Conservation (phyloP, 441 rosid species). For the Euphorbia corollata region DNA sequence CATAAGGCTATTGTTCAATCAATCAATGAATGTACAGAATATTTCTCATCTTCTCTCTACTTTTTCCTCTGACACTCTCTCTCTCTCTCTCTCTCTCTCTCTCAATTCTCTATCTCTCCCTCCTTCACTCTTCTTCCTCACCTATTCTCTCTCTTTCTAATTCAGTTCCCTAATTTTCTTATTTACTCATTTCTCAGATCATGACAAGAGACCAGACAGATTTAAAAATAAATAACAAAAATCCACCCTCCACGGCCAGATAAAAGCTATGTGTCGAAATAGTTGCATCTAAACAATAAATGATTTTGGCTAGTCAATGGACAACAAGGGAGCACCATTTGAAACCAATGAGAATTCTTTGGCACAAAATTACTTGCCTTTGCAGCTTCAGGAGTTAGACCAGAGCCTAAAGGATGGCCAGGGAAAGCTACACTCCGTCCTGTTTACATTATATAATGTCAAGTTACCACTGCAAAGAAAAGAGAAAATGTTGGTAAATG, state of each 20-base stretch:
- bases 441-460: slow-evolving; percentile 28
- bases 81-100: too few species aligned
- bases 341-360: slow-evolving; percentile 36
- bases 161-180: too few species aligned
- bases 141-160: too few species aligned
- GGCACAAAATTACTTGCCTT: slow-evolving; percentile 59
- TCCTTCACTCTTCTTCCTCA: too few species aligned
- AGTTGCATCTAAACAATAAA: slow-evolving; percentile 27
- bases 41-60: too few species aligned
- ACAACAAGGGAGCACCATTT: slow-evolving; percentile 30
- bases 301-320: slow-evolving; percentile 17
- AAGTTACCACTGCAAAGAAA: slow-evolving; percentile 16
- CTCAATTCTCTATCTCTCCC: too few species aligned
- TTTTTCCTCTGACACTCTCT: too few species aligned
- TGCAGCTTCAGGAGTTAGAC: slow-evolving; percentile 81
- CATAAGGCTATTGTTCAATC: too few species aligned
- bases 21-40: too few species aligned
- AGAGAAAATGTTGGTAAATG: slow-evolving; percentile 12
- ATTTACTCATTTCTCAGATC: too few species aligned
- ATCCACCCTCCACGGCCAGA: slow-evolving; percentile 23
- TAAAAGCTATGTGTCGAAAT: slow-evolving; percentile 16
- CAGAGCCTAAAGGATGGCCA: slow-evolving; percentile 89
- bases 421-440: slow-evolving; percentile 97
- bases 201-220: neutral
- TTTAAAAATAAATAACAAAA: slow-evolving; percentile 9